Conservation (phyloP, 768 basidiomycete species). For the Boletus pseudopeckii region DNA sequence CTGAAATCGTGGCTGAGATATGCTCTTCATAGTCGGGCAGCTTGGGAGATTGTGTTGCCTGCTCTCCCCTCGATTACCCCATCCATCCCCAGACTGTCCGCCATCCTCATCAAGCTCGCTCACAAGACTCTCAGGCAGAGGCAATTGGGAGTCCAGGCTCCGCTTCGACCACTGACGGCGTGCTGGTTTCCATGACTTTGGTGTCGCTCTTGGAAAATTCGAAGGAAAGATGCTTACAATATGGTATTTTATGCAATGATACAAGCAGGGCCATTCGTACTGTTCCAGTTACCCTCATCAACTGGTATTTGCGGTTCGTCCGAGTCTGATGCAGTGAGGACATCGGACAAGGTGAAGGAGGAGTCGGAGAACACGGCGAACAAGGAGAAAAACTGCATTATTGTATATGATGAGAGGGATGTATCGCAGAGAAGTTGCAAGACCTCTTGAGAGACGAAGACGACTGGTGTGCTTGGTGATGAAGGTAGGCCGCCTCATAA, state of each 20-base stretch:
- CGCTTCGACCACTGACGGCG: no score
- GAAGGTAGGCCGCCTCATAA: neutral
- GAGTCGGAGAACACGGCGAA: neutral
- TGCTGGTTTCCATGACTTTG: no score
- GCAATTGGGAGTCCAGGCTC: no score
- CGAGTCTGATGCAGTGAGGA: neutral
- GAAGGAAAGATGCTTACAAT: no score
- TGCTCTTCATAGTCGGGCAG: no score
- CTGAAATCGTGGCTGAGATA: no score
- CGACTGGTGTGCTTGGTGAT: conserved; percentile 3
- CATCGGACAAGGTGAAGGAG: neutral
- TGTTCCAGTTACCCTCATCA: neutral
- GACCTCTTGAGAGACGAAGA: conserved; percentile 1
- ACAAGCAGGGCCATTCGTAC: accelerated
- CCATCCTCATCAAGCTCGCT: no score
- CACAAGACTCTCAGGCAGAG: no score
- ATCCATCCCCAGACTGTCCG: no score
- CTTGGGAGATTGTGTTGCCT: no score
- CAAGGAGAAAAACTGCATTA: conserved; percentile 21
- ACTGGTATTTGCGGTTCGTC: conserved; percentile 8
- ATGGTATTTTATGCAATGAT: neutral
- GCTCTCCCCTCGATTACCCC: no score
- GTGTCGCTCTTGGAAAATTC: no score
- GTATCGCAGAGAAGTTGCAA: conserved; percentile 7
- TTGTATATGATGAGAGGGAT: neutral